Evolutionary conservation across 306 rosid genomes (phyloP).

Genomic region (Casuarina glauca): DNA sequence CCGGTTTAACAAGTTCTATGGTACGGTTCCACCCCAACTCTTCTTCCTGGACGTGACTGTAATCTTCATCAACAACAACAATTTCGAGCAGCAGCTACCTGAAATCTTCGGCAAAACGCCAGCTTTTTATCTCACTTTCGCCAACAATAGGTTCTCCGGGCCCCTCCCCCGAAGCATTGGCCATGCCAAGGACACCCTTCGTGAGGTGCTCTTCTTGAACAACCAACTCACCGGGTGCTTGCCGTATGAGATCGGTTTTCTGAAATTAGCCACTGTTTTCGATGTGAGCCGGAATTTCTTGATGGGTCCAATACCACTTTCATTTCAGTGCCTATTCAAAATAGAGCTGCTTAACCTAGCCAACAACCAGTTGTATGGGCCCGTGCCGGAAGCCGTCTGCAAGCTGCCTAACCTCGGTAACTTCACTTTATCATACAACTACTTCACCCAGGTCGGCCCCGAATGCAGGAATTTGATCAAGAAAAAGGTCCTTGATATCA

Average conservation of each 20-base stretch:
- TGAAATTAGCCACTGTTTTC: constrained; percentile 43
- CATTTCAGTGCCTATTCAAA: constrained; percentile 59
- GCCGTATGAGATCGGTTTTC: constrained; percentile 65
- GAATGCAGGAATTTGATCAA: constrained; percentile 50
- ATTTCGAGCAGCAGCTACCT: constrained; percentile 37
- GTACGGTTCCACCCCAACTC: constrained; percentile 35
- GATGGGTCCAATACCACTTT: constrained; percentile 70
- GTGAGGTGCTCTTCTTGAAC: constrained; percentile 62
- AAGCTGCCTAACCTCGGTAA: constrained; percentile 34
- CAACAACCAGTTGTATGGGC: constrained; percentile 44
- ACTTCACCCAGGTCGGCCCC: constrained; percentile 55
- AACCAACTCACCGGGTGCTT: constrained; percentile 63
- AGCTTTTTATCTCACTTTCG: constrained; percentile 66
- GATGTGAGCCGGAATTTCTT: constrained; percentile 51
- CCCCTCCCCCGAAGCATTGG: constrained; percentile 61
- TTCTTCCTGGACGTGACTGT: constrained; percentile 47
- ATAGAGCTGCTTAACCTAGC: constrained; percentile 45
- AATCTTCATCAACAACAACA: constrained; percentile 69
- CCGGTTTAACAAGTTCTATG: constrained; percentile 44
- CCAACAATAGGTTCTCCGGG: constrained; percentile 58
- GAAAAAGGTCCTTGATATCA: constrained; percentile 40
- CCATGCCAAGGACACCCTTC: constrained; percentile 32
- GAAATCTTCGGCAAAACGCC: constrained; percentile 53
- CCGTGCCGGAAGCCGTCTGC: constrained; percentile 67
- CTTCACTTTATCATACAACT: constrained; percentile 48